Evolutionary conservation across 2,329 filamentous ascomycete species (phyloP).

Genomic region (Shiraia bambusicola): DNA sequence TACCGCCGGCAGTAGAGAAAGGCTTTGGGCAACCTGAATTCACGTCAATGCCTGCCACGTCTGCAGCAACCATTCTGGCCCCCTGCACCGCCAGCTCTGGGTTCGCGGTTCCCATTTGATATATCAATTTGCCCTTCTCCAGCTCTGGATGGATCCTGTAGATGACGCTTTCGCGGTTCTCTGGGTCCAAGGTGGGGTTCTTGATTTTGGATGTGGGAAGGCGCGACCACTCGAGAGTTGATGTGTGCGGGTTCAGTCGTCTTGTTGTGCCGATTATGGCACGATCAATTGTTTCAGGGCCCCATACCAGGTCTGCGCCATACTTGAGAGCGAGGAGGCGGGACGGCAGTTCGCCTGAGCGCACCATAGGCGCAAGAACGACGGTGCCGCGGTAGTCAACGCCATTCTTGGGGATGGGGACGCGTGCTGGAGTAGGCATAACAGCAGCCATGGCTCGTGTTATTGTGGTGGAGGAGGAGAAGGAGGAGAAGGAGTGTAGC

Average conservation of each 20-base stretch:
- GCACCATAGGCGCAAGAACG: conserved; percentile 96
- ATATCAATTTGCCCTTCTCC: conserved; percentile 77
- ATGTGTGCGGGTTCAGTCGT: conserved; percentile 71
- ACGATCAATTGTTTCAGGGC: conserved; percentile 91
- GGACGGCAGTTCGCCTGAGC: conserved; percentile 92
- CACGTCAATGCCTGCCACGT: conserved; percentile 93
- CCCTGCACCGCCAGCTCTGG: conserved; percentile 82
- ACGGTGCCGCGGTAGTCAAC: conserved; percentile 93
- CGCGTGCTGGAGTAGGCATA: conserved; percentile 51
- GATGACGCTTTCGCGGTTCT: conserved; percentile 66
- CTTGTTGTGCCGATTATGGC: conserved; percentile 86
- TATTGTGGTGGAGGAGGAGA: conserved; percentile 29
- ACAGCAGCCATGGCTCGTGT: conserved; percentile 35
- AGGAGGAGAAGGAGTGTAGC: conserved; percentile 42
- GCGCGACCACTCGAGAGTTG: conserved; percentile 83
- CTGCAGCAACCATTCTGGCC: conserved; percentile 76
- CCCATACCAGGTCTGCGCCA: conserved; percentile 96
- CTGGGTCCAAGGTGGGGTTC: conserved; percentile 57
- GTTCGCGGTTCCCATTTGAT: conserved; percentile 87
- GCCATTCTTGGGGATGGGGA: conserved; percentile 82
- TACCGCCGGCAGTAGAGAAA: conserved; percentile 89
- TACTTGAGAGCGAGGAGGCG: conserved; percentile 88
- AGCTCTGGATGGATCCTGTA: conserved; percentile 78
- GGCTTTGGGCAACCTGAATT: conserved; percentile 98
- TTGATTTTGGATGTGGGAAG: conserved; percentile 69